A percentile compares a stretch with the other conserved stretches of the same genome.
Conservation (phyloP, 148 eudicot species). For the Bassia scoparia region DNA sequence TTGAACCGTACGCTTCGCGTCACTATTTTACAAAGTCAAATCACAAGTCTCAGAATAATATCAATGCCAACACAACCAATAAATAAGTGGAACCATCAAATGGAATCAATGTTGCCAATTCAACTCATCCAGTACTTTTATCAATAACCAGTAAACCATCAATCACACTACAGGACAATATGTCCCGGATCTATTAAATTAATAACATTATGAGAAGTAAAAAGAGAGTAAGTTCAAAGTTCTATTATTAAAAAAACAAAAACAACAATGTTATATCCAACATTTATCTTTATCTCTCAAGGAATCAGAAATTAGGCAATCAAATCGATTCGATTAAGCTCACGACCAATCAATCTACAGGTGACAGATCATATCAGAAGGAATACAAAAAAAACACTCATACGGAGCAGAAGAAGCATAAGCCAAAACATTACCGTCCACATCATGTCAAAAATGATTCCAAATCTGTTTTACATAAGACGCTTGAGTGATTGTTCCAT, state of each 20-base stretch:
- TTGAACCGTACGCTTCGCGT: constrained; percentile 93
- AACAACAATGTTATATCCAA: constrained; percentile 6
- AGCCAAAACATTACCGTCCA: constrained; percentile 56
- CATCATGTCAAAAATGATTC: constrained; percentile 97
- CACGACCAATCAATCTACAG: constrained; percentile 90
- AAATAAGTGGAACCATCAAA: constrained; percentile 12
- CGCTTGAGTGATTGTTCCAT: constrained; percentile 88
- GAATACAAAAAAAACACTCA: constrained; percentile 11
- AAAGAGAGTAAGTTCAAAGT: constrained; percentile 2
- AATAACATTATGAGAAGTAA: constrained; percentile 7
- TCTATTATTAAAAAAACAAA: not conserved
- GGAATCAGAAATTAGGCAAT: constrained; percentile 93
- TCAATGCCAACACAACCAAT: not conserved
- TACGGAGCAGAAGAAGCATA: not conserved
- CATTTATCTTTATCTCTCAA: constrained; percentile 67
- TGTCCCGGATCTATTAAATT: constrained; percentile 77
- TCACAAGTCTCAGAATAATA: constrained; percentile 4
- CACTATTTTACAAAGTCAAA: constrained; percentile 43
- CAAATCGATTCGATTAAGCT: constrained; percentile 80
- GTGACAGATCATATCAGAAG: constrained; percentile 70
- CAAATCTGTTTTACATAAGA: constrained; percentile 83
- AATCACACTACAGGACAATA: constrained; percentile 93
- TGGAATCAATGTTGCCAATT: not conserved
- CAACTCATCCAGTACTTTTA: constrained; percentile 76
- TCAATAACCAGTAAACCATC: constrained; percentile 95